Percentiles rank a stretch among this genome's conserved stretches.
Evolutionary conservation across 2,329 filamentous ascomycete genomes (phyloP).

Genomic region (Diaporthe batatas): DNA sequence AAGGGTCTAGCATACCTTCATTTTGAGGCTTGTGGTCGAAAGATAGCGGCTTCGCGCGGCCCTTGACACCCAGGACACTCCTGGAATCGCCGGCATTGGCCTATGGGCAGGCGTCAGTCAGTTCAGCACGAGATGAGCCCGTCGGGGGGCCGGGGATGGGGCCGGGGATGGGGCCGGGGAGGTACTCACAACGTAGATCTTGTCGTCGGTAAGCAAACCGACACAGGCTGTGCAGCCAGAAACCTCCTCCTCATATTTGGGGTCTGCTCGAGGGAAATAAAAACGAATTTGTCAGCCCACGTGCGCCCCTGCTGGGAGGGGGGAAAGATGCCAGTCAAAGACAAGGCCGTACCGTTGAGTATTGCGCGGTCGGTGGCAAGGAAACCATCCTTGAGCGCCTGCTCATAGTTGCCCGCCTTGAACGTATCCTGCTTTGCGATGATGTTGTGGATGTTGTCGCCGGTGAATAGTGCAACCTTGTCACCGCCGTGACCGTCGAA

Average conservation of each 20-base stretch:
- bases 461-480: constrained; percentile 93
- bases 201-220: constrained; percentile 87
- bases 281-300: constrained; percentile 39
- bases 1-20: constrained; percentile 74
- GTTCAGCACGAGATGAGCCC: constrained; percentile 40
- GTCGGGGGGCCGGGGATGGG: constrained; percentile 28
- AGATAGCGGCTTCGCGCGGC: constrained; percentile 96
- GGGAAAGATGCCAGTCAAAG: neutral
- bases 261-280: constrained; percentile 70
- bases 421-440: constrained; percentile 95
- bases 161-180: constrained; percentile 38
- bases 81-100: constrained; percentile 97
- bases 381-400: constrained; percentile 97
- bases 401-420: constrained; percentile 90
- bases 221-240: constrained; percentile 98
- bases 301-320: neutral
- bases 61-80: constrained; percentile 95
- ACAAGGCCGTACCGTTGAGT: constrained; percentile 78
- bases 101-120: constrained; percentile 62
- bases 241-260: constrained; percentile 96
- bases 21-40: constrained; percentile 99
- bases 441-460: constrained; percentile 93
- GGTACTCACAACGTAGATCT: constrained; percentile 90
- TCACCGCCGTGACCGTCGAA: constrained; percentile 98
- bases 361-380: constrained; percentile 96